Evolutionary conservation across 805 yeast species (phyloP).

Genomic region (Ogataea saltuana): DNA sequence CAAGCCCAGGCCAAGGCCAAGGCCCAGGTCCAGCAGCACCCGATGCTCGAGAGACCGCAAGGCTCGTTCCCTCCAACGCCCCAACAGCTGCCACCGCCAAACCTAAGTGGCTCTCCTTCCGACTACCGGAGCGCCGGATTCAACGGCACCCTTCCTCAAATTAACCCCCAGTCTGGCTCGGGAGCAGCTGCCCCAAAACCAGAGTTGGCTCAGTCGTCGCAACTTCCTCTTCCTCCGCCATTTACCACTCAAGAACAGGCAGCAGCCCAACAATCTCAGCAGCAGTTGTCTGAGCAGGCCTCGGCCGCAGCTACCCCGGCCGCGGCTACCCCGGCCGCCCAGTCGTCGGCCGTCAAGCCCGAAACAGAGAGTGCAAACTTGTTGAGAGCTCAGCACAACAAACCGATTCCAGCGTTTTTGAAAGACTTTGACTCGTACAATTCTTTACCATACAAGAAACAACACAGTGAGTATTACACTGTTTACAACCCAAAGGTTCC

Average conservation of each 20-base stretch:
- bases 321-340: conserved; percentile 31
- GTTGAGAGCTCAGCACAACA: conserved; percentile 53
- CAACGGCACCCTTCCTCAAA: conserved; percentile 27
- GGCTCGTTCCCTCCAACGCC: conserved; percentile 29
- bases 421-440: conserved; percentile 76
- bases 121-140: conserved; percentile 23
- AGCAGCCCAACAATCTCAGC: conserved; percentile 24
- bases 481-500: conserved; percentile 88
- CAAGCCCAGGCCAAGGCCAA: conserved; percentile 30
- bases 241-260: conserved; percentile 22
- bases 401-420: conserved; percentile 80
- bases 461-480: conserved; percentile 81
- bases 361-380: conserved; percentile 39
- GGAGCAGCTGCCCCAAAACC: conserved; percentile 33
- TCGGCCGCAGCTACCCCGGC: conserved; percentile 34
- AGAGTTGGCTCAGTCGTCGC: conserved; percentile 32
- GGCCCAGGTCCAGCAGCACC: conserved; percentile 26
- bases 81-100: conserved; percentile 40
- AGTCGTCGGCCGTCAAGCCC: conserved; percentile 20
- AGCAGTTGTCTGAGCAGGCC: conserved; percentile 25
- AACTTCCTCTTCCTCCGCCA: conserved; percentile 30
- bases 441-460: conserved; percentile 78
- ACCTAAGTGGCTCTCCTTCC: conserved; percentile 30
- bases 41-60: conserved; percentile 22
- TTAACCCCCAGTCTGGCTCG: conserved; percentile 26